Conservation (phyloP, 208 protist genomes). For the Acanthamoeba lenticulata region DNA sequence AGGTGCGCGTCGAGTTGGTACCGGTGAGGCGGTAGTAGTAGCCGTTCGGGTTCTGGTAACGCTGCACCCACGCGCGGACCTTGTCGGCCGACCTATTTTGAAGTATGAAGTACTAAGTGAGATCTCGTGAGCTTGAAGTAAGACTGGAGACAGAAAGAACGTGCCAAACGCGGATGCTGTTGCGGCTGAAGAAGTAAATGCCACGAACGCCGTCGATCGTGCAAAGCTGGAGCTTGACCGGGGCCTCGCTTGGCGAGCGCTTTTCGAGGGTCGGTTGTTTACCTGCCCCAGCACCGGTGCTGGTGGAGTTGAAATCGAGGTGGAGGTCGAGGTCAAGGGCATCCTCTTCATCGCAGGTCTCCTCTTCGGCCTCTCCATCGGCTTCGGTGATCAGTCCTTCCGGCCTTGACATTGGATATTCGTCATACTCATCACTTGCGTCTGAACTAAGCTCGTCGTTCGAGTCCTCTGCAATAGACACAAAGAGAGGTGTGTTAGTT, state of each 20-base stretch:
- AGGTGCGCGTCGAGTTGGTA: background rate
- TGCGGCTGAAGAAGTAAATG: slow-evolving; percentile 7
- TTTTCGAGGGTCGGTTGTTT: background rate
- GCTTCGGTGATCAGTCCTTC: background rate
- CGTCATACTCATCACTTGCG: background rate
- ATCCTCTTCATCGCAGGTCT: background rate
- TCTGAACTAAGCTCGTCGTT: background rate
- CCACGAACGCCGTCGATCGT: background rate
- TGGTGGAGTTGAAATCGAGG: no score
- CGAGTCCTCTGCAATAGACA: background rate
- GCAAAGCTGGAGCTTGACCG: background rate
- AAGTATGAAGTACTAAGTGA: background rate
- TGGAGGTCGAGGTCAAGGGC: background rate
- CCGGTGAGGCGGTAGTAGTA: slow-evolving; percentile 2
- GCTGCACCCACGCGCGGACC: background rate
- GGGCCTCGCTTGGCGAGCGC: background rate
- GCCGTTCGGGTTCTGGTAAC: background rate
- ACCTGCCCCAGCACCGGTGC: no score
- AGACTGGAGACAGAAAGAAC: background rate
- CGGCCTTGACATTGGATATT: background rate
- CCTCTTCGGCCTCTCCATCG: background rate
- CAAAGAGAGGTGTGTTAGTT: background rate
- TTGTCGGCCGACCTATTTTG: background rate
- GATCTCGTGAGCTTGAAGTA: background rate
- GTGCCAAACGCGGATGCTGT: background rate